Conservation (phyloP, 495 filamentous ascomycete species). For the Aspergillus cristatus region DNA sequence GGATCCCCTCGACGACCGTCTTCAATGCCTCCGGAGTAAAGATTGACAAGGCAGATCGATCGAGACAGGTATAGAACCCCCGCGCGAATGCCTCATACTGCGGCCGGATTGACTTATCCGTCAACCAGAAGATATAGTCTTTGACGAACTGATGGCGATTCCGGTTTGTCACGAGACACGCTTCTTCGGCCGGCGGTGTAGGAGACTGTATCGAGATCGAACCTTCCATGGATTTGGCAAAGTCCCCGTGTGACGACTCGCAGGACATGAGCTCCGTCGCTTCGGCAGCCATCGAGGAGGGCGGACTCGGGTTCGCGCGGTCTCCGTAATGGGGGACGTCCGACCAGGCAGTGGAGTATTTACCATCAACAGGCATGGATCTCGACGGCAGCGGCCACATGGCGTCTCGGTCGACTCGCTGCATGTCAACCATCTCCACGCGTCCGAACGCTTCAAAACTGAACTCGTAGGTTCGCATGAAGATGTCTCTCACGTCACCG, state of each 20-base stretch:
- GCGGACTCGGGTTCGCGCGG: constrained; percentile 11
- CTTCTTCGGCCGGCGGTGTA: constrained; percentile 22
- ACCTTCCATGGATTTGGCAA: constrained; percentile 10
- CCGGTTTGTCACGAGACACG: constrained; percentile 55
- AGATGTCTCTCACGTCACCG: constrained; percentile 72
- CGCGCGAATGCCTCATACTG: constrained; percentile 73
- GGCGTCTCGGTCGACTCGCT: constrained; percentile 26
- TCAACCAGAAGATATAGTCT: constrained; percentile 86
- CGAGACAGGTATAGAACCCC: constrained; percentile 72
- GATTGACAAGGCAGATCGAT: constrained; percentile 57
- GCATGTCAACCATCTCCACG: constrained; percentile 48
- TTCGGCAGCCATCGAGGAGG: constrained; percentile 20
- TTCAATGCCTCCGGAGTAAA: constrained; percentile 64
- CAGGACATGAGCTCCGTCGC: constrained; percentile 5
- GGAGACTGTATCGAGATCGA: constrained; percentile 14
- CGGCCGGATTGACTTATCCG: constrained; percentile 61
- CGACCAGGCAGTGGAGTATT: constrained; percentile 16
- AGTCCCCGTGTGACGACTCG: constrained; percentile 10
- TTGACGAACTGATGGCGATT: constrained; percentile 71
- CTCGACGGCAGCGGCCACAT: constrained; percentile 25
- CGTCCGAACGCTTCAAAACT: constrained; percentile 61
- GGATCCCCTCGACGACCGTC: constrained; percentile 69
- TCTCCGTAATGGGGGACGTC: constrained; percentile 15
- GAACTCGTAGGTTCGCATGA: constrained; percentile 75
- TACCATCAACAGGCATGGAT: not conserved